phyloP scores from a whole-genome alignment of 163 green algal genomes.

The Chlamydomonas reinhardtii region DNA sequence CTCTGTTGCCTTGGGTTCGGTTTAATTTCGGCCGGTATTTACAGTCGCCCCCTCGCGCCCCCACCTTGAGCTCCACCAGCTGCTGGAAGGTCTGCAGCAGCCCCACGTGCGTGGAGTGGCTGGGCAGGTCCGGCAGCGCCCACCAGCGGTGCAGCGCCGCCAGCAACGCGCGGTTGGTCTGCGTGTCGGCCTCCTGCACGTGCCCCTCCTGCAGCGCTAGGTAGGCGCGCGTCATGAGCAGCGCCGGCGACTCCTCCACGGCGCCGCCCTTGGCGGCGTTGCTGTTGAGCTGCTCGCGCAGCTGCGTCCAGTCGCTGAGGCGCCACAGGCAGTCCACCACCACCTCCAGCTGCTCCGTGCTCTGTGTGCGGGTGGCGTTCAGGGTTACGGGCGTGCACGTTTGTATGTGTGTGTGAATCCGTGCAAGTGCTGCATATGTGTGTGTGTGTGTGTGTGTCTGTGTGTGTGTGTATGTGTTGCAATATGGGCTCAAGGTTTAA shows the following conservation, averaged over 20 bases:
- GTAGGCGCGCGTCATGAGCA: constrained; percentile 83
- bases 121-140: constrained; percentile 90
- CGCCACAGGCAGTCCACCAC: constrained; percentile 89
- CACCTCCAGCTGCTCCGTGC: constrained; percentile 82
- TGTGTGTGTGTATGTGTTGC: too few species aligned
- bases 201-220: constrained; percentile 75
- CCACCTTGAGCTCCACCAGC: constrained; percentile 91
- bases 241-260: constrained; percentile 76
- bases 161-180: constrained; percentile 71
- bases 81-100: constrained; percentile 84
- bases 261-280: background rate
- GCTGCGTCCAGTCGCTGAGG: constrained; percentile 81
- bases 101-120: constrained; percentile 63
- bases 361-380: background rate
- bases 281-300: constrained; percentile 65
- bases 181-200: constrained; percentile 71
- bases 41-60: too few species aligned
- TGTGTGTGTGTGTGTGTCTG: too few species aligned
- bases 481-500: too few species aligned
- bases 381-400: too few species aligned
- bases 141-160: constrained; percentile 83
- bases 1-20: too few species aligned
- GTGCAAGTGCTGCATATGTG: too few species aligned
- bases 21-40: too few species aligned
- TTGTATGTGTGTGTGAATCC: too few species aligned